Base-by-base conservation (phyloP, 1,284 basidiomycete species). In the Cryptococcus hybrid region DNA sequence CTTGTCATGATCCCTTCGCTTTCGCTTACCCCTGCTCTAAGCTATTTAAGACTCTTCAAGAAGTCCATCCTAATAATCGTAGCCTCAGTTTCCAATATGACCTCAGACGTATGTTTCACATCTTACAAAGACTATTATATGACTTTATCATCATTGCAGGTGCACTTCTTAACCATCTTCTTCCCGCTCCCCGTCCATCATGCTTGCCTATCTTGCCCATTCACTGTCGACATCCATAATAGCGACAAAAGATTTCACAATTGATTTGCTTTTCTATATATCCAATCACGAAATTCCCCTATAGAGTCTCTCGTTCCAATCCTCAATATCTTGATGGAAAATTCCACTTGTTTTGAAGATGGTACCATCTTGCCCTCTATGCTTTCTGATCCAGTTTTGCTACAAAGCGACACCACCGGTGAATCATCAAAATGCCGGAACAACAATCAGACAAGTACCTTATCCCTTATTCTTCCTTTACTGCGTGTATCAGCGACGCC, bases 381-480 rank as follows among this genome's bases (percentile, higher is more conserved):
- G 36, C 36, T 51, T 40, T 6, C 40, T 57, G 24, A 30, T n/a
- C 46, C 46, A 8, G 24, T 30, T n/a, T 9, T 11, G n/a, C 9
- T n/a, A 9, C 40, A 42, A 15, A 46, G 38, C 7, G 8, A 39
- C 39, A 37, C 24, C 24, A 24, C 24, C 24, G 24, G 24, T 24
- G 18, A 30, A 5, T 47, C 50, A 9, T n/a, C 36, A 11, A 13
- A 12, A 24, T 7, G 47, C 30, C 51, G 47, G 9, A 50, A 51
- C 30, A 39, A 45, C 7, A 37, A 11, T 2, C 61, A 48, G 30
- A 61, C 38, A 54, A 63, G 68, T 11, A 68, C 70, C 2, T 59
- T 75, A 3, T 47, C 57, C 3, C 63, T 76, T 1, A 56, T 76
- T 11, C 61, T 74, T 5, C 73, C 74, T 1, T 59, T 76, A 1